These are phyloP conservation scores for Meyerozyma athensensis DNA, from an alignment of 1,139 yeast genomes.

Conservation along the genomic window DNA sequence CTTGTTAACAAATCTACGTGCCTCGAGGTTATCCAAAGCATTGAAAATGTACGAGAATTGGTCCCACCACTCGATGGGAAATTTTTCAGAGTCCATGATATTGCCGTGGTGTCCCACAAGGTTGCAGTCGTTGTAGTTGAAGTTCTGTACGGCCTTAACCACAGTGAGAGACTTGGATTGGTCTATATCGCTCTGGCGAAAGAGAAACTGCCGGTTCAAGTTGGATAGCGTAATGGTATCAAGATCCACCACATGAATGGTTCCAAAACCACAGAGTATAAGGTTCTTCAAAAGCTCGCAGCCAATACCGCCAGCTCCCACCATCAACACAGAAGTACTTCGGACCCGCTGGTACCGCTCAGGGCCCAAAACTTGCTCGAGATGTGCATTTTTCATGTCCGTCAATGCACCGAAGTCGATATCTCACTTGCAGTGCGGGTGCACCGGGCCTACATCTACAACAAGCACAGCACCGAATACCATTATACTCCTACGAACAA, in stretches of 20 bases:
- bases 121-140: constrained; percentile 65
- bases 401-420: too few relatives aligned
- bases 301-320: constrained; percentile 99
- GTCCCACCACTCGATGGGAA: constrained; percentile 77
- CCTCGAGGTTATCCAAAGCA: constrained; percentile 91
- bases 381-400: too few relatives aligned
- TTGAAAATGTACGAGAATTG: constrained; percentile 78
- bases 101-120: constrained; percentile 82
- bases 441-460: too few relatives aligned
- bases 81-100: constrained; percentile 70
- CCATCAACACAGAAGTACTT: constrained; percentile 65
- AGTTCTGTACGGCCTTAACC: constrained; percentile 69
- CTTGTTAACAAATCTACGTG: constrained; percentile 83
- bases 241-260: constrained; percentile 85
- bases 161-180: constrained; percentile 34
- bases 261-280: constrained; percentile 79
- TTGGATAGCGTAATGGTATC: constrained; percentile 93
- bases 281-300: constrained; percentile 89
- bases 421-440: too few relatives aligned
- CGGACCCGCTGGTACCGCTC: constrained; percentile 28
- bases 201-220: constrained; percentile 87
- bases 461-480: too few relatives aligned
- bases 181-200: constrained; percentile 45
- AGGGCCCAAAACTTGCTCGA: constrained; percentile 41
- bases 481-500: constrained; percentile 57